Evolutionary conservation across 352 stramenopile species (phyloP), one percentile per base, ranked within the genome.

Genomic region (Pythium periplocum): DNA sequence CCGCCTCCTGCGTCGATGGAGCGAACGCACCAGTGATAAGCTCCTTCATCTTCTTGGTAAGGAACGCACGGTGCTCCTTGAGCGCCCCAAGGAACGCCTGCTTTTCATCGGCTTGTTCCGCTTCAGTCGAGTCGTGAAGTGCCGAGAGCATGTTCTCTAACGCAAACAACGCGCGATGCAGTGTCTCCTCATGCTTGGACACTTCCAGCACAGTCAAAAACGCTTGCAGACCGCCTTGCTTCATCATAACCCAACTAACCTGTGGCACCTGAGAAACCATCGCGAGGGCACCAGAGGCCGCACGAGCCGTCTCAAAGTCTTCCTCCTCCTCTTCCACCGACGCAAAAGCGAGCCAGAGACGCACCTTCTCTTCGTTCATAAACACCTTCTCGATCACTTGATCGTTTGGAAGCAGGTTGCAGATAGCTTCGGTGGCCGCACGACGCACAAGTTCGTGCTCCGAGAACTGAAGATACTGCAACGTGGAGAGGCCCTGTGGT

Each of bases 371-470:
- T 30, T 87, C 68, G 45, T 98, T 93, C 61, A 82, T 61, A 37
- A 99, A 94, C n/a, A 97, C 67, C 55, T 93, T 88, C 11, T 96
- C 79, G 32, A 99, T 88, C 45, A 99, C 90, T 31, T 92, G 74
- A 34, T 95, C 76, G 66, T 98, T 89, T 8, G 89, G 90, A 32
- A 99, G 66, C 53, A 99, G 69, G 63, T 99, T 99, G 64, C 86
- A 96, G 37, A 99, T 74, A 3, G 93, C 82, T 70, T 99, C 96
- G 3, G 96, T 99, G 6, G 96, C 93, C 7, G 97, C 96, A 51
- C 93, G 84, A 53, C 96, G 88, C 52, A 99, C 95, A 55, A 99
- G 83, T 40, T 97, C 85, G 53, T 99, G 94, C 53, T 99, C 95
- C 2, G 88, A 98, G 71, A 99, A 99, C 84, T 98, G 97, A 35